Conservation (phyloP, 208 protist species). For the Porcisia hertigi region DNA sequence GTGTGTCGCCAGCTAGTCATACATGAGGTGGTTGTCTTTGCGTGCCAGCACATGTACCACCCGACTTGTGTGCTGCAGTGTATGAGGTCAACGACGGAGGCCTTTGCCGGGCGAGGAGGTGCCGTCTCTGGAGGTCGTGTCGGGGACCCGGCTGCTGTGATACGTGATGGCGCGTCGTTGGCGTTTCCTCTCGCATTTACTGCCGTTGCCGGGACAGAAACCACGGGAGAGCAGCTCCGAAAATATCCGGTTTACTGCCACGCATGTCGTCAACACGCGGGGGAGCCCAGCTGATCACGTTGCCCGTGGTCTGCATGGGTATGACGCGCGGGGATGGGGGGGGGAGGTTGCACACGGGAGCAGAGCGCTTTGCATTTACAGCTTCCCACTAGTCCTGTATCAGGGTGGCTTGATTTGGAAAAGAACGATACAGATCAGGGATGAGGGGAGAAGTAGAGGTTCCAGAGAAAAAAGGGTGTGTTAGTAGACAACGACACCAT, state of each 20-base stretch:
- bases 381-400: background rate
- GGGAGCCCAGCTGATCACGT: conserved; percentile 10
- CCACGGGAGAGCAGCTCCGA: conserved; percentile 16
- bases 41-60: conserved; percentile 69
- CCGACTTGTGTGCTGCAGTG: conserved; percentile 53
- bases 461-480: too few species aligned
- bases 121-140: background rate
- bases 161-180: background rate
- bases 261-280: conserved; percentile 19
- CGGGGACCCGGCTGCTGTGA: conserved; percentile 1
- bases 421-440: too few species aligned
- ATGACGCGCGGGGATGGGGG: background rate
- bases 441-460: too few species aligned
- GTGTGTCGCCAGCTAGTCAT: conserved; percentile 19
- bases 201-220: background rate
- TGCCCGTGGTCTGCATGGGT: background rate
- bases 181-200: background rate
- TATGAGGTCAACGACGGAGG: conserved; percentile 11
- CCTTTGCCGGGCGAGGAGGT: background rate
- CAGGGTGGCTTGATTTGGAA: too few species aligned
- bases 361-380: background rate
- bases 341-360: background rate
- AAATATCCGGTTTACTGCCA: conserved; percentile 23
- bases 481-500: too few species aligned
- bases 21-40: conserved; percentile 52